These are phyloP conservation scores for Aspergillus clavatus DNA, from an alignment of 2,329 filamentous ascomycete species.

Conservation along the genomic window DNA sequence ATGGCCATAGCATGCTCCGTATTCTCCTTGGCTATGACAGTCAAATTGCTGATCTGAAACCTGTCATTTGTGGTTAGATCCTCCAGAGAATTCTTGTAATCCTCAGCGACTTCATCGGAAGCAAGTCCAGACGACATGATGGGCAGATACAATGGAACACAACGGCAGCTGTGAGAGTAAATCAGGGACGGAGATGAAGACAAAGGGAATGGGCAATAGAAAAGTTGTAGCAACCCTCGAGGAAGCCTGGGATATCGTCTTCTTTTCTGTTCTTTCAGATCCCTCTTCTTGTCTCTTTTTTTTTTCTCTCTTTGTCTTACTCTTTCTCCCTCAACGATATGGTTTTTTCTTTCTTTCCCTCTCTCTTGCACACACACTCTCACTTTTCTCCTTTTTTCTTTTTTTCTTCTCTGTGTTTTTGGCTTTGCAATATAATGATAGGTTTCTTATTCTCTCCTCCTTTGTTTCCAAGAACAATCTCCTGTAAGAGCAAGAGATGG, in stretches of 20 bases:
- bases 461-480: constrained; percentile 22
- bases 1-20: constrained; percentile 94
- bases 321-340: constrained; percentile 13
- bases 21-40: constrained; percentile 94
- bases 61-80: constrained; percentile 87
- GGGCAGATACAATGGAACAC: constrained; percentile 28
- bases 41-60: constrained; percentile 95
- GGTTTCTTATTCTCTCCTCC: constrained; percentile 20
- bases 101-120: constrained; percentile 84
- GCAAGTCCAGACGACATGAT: constrained; percentile 59
- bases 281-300: constrained; percentile 4
- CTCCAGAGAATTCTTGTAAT: constrained; percentile 89
- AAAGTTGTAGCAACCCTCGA: constrained; percentile 5
- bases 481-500: constrained; percentile 32
- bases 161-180: background rate
- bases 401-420: constrained; percentile 8
- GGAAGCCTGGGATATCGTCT: constrained; percentile 9
- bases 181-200: constrained; percentile 3
- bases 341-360: constrained; percentile 12
- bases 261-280: constrained; percentile 13
- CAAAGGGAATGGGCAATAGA: constrained; percentile 5
- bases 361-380: constrained; percentile 12
- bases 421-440: constrained; percentile 11
- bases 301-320: constrained; percentile 9
- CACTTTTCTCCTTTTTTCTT: constrained; percentile 15